Evolutionary conservation across 257 asterid species (phyloP), one percentile per base, ranked within the genome.

Genomic region (Penstemon newberryi): DNA sequence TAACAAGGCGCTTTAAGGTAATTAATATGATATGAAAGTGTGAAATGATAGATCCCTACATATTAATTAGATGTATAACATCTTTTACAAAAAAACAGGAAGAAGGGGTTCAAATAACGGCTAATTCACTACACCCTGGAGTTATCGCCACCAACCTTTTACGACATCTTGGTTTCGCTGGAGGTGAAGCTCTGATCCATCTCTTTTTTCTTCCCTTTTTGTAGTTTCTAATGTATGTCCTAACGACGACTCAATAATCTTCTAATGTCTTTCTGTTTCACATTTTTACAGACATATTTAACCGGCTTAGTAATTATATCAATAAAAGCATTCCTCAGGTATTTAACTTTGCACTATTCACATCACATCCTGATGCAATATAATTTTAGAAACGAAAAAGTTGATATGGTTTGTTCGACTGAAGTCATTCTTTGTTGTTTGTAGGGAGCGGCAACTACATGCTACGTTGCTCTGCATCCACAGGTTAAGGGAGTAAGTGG

Each of bases 91-190:
- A 19, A n/a, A 19, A 53, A 72, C 80, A 86, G 97, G 96, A 84
- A 70, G 96, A 83, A 78, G 86, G 96, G 68, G 90, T 83, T 42
- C 50, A 80, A 56, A 70, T 90, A 80, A 90, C 96, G 68, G 94
- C 89, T 19, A 90, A 90, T 73, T 84, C 96, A 19, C 79, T 90
- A 6, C 97, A 90, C 78, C 97, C 97, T 4, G 97, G 97, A 56
- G 77, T 85, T 25, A 86, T 90, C 39, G 70, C 85, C 71, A 90
- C 97, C 77, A 88, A 84, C 72, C 84, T 90, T 72, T 10, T 72
- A 42, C 86, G 93, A 41, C 73, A 87, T 70, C 72, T 70, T 39
- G 67, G 76, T 18, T 44, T 79, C 33, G 6, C 84, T 61, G 79
- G 69, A 5, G 87, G 96, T 89, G 62, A 65, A 64, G 12, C 57